Evolutionary conservation across 2,329 filamentous ascomycete species (phyloP).

Genomic region (Ophiostoma himal-ulmi): DNA sequence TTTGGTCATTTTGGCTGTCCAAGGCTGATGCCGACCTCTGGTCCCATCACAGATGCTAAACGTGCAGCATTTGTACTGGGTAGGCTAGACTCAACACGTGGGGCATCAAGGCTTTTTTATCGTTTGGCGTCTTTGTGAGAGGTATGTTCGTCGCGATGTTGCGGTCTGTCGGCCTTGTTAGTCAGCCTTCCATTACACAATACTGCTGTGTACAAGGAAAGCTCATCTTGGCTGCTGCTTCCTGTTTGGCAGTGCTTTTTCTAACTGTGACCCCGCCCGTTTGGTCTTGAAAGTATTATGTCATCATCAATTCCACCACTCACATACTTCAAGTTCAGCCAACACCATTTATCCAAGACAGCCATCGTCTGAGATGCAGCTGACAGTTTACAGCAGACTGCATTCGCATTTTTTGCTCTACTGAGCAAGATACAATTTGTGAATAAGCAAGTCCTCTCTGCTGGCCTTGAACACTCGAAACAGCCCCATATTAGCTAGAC

Average conservation of each 20-base stretch:
- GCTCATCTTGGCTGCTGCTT: neutral
- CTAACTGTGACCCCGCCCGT: neutral
- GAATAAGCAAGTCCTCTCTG: neutral
- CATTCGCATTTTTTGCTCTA: too few species aligned
- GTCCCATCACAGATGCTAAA: neutral
- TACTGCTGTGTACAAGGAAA: neutral
- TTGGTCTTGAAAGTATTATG: neutral
- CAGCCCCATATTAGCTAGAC: neutral
- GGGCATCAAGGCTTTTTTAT: neutral
- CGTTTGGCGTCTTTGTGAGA: neutral
- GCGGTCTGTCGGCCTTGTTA: constrained; percentile 9
- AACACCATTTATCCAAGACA: constrained; percentile 5
- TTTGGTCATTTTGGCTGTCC: neutral
- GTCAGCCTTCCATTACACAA: neutral
- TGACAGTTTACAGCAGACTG: neutral
- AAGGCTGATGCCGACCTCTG: neutral
- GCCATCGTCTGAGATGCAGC: neutral
- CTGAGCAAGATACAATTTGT: neutral
- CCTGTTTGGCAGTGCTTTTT: neutral
- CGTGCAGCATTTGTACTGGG: neutral
- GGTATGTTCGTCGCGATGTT: neutral
- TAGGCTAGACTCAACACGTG: neutral
- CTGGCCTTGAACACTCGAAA: constrained; percentile 4
- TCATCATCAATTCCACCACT: neutral
- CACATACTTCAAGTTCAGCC: neutral